Conservation (phyloP, 495 filamentous ascomycete genomes). For the Cercophora samala region DNA sequence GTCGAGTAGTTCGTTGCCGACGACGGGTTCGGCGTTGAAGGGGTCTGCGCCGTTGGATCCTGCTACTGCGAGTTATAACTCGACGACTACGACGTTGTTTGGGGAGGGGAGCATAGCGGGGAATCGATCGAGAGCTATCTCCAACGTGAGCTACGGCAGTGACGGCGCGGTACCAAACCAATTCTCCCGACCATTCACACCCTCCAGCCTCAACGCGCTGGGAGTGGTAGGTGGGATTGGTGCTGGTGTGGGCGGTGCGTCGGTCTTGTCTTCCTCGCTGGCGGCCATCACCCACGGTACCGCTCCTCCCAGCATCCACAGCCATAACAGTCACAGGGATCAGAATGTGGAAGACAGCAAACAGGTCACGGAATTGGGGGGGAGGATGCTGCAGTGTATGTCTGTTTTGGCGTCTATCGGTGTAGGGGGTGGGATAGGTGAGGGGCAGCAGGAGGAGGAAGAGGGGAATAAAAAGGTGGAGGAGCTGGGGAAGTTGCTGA, state of each 20-base stretch:
- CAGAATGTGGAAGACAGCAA: conserved; percentile 67
- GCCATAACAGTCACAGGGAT: conserved; percentile 31
- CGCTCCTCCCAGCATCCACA: neutral
- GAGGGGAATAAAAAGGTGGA: conserved; percentile 78
- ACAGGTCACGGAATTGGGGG: conserved; percentile 88
- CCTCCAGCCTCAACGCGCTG: conserved; percentile 44
- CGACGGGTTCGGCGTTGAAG: conserved; percentile 44
- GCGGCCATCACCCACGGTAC: neutral
- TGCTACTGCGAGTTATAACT: conserved; percentile 67
- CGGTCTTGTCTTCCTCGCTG: neutral
- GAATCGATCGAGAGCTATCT: conserved; percentile 69
- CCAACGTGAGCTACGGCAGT: conserved; percentile 74
- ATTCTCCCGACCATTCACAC: conserved; percentile 51
- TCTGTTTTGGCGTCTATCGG: conserved; percentile 75
- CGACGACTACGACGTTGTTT: conserved; percentile 70
- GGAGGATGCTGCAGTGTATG: conserved; percentile 94
- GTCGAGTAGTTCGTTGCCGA: conserved; percentile 21
- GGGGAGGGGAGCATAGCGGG: conserved; percentile 54
- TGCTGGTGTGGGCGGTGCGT: neutral
- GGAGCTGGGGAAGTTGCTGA: conserved; percentile 75
- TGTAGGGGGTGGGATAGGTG: neutral
- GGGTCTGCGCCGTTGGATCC: conserved; percentile 62
- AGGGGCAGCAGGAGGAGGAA: conserved; percentile 21
- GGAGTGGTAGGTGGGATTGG: neutral
- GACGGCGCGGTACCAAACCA: conserved; percentile 36